These are phyloP conservation scores for Penicillium sp. DNA, from an alignment of 2,329 filamentous ascomycete species.

Conservation along the genomic window DNA sequence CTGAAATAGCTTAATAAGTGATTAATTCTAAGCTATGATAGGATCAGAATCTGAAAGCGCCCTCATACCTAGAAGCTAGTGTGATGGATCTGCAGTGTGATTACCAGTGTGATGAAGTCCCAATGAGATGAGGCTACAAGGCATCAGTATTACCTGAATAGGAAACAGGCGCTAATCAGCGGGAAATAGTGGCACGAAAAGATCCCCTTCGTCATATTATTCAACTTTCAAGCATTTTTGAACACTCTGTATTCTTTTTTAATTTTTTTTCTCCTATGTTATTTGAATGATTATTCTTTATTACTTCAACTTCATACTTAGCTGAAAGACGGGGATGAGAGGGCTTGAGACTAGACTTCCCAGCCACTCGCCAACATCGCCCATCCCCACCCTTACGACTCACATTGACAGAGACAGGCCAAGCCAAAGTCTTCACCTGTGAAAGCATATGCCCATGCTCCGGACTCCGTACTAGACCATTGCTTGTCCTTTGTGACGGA, in stretches of 20 bases:
- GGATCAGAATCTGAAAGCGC: not conserved
- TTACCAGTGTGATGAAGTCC: not conserved
- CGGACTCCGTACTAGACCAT: not conserved
- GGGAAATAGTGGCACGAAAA: not conserved
- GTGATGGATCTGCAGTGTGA: not conserved
- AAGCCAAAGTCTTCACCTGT: not conserved
- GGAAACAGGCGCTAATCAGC: not conserved
- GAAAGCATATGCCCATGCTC: not conserved
- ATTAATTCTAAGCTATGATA: not conserved
- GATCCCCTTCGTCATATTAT: not conserved
- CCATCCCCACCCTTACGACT: slow-evolving; percentile 5
- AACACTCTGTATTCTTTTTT: not conserved
- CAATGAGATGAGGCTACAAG: not conserved
- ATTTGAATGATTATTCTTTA: not conserved
- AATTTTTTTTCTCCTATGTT: not conserved
- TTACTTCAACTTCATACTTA: not conserved
- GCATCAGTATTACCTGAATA: not conserved
- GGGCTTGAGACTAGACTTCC: not conserved
- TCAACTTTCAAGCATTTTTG: not conserved
- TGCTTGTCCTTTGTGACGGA: not conserved
- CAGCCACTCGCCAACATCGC: slow-evolving; percentile 8
- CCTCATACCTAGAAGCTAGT: not conserved
- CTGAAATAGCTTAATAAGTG: not conserved
- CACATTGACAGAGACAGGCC: slow-evolving; percentile 2
- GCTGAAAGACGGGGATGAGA: not conserved